These are phyloP conservation scores for Saccharomycopsis phalli DNA, from an alignment of 1,139 yeast genomes.

Conservation along the genomic window DNA sequence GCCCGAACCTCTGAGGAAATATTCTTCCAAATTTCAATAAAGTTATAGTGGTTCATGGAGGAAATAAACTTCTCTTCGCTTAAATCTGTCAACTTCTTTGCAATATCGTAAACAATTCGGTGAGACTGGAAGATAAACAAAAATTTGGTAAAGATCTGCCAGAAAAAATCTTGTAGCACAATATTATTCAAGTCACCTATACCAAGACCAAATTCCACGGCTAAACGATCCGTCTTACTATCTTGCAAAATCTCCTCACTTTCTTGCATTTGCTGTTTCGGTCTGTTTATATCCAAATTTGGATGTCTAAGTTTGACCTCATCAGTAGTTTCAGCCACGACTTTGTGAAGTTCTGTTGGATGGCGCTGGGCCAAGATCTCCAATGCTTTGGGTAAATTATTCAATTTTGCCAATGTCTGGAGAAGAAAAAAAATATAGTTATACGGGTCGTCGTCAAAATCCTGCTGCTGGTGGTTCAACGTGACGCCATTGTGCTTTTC, in stretches of 20 bases:
- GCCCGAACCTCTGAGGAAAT: slow-evolving; percentile 50
- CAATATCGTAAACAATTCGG: slow-evolving; percentile 53
- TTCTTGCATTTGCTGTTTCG: not conserved
- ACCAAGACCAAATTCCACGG: slow-evolving; percentile 23
- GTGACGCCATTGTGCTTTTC: slow-evolving; percentile 24
- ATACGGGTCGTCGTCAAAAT: slow-evolving; percentile 42
- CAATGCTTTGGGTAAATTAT: slow-evolving; percentile 54
- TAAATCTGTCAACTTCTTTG: slow-evolving; percentile 28
- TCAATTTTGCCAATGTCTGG: slow-evolving; percentile 51
- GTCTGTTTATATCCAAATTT: slow-evolving; percentile 26
- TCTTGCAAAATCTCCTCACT: not conserved
- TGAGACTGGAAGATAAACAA: slow-evolving; percentile 64
- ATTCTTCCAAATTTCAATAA: slow-evolving; percentile 48
- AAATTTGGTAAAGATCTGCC: slow-evolving; percentile 54
- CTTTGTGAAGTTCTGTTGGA: slow-evolving; percentile 39
- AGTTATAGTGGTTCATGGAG: slow-evolving; percentile 29
- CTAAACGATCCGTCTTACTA: slow-evolving; percentile 1
- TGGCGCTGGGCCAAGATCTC: slow-evolving; percentile 44
- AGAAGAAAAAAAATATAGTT: slow-evolving; percentile 48
- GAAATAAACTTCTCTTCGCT: slow-evolving; percentile 20
- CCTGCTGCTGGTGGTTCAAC: slow-evolving; percentile 22
- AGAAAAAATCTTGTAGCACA: slow-evolving; percentile 61
- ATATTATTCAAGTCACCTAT: slow-evolving; percentile 43
- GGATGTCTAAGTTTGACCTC: slow-evolving; percentile 53
- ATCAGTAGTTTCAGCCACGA: slow-evolving; percentile 54